These are phyloP conservation scores for Claviceps sp. DNA, from an alignment of 2,329 filamentous ascomycete genomes.

Conservation along the genomic window DNA sequence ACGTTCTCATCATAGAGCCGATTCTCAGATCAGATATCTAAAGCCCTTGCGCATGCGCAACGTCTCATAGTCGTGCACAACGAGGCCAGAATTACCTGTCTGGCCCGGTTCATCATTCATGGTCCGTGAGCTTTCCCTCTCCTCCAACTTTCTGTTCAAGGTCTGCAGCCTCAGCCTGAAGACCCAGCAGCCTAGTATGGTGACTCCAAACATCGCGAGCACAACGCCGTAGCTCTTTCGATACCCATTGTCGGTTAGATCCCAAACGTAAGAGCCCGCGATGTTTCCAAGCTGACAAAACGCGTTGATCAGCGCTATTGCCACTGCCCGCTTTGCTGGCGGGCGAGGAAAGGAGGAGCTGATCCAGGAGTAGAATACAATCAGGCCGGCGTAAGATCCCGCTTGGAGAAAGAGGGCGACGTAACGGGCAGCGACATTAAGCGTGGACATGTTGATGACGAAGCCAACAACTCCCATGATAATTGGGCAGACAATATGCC, in stretches of 20 bases:
- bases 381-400: constrained; percentile 42
- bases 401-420: constrained; percentile 47
- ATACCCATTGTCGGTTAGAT: constrained; percentile 44
- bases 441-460: constrained; percentile 45
- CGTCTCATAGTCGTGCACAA: background rate
- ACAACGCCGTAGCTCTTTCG: constrained; percentile 53
- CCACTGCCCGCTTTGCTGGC: constrained; percentile 46
- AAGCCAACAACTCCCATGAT: constrained; percentile 41
- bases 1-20: no score
- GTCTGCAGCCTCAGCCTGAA: constrained; percentile 33
- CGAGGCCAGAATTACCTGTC: background rate
- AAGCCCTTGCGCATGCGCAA: constrained; percentile 6
- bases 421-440: constrained; percentile 43
- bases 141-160: constrained; percentile 34
- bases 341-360: constrained; percentile 43
- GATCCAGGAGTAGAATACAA: constrained; percentile 47
- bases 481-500: constrained; percentile 43
- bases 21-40: constrained; percentile 10
- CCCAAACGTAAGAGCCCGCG: constrained; percentile 51
- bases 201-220: constrained; percentile 48
- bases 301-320: constrained; percentile 47
- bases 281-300: constrained; percentile 45
- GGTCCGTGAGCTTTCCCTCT: constrained; percentile 18
- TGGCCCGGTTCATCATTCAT: background rate
- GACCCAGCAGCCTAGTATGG: constrained; percentile 36